Conservation (phyloP, 2,329 filamentous ascomycete species). For the Trichoderma sp. region DNA sequence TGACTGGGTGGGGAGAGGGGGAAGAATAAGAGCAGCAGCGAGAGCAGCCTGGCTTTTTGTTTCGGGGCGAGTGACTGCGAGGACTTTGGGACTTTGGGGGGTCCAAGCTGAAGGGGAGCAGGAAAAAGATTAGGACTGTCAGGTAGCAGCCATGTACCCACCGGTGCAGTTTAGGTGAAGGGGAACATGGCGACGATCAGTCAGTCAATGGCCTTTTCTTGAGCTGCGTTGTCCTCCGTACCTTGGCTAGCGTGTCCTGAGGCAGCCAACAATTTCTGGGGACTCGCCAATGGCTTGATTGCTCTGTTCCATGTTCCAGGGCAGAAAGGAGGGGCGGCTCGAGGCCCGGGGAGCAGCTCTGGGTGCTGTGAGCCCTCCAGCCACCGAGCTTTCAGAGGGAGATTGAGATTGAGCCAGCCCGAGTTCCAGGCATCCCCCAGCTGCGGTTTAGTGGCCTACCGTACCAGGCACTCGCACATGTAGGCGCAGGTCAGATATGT, state of each 20-base stretch:
- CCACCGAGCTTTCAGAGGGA: not conserved
- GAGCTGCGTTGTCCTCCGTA: not conserved
- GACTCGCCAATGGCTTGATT: conserved; percentile 18
- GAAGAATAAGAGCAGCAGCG: not conserved
- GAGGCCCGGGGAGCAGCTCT: not conserved
- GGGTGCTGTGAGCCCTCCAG: not conserved
- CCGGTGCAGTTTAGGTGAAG: not conserved
- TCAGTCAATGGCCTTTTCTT: not conserved
- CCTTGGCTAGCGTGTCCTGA: conserved; percentile 21
- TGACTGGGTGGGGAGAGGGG: not conserved
- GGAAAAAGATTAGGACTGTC: not conserved
- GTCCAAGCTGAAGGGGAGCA: not conserved
- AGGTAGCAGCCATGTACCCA: not conserved
- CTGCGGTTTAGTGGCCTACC: not conserved
- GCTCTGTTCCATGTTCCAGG: not conserved
- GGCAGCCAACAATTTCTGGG: conserved; percentile 22
- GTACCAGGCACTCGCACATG: not conserved
- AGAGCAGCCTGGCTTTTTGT: not conserved
- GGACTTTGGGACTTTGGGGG: not conserved
- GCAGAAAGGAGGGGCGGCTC: conserved; percentile 12
- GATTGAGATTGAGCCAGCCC: not conserved
- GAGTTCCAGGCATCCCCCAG: not conserved
- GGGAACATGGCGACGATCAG: not conserved
- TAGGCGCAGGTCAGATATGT: not conserved
- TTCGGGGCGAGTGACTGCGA: not conserved